Percentiles rank a stretch among this genome's conserved stretches.
These are phyloP conservation scores for Saposhnikovia divaricata DNA, from an alignment of 129 eudicot genomes.

Conservation along the genomic window DNA sequence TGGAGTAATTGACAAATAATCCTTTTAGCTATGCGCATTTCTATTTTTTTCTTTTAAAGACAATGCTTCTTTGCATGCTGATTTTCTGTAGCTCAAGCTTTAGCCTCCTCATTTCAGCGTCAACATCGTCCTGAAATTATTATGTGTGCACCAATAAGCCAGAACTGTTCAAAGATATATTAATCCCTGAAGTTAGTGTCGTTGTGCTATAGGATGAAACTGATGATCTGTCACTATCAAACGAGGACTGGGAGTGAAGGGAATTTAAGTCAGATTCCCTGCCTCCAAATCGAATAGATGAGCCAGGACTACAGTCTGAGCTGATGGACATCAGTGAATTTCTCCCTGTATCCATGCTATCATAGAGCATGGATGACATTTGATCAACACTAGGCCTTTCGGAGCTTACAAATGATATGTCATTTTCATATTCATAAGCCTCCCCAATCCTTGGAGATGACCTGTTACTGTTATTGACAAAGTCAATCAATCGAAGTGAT, in stretches of 20 bases:
- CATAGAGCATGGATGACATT: slow-evolving; percentile 16
- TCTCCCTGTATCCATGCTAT: slow-evolving; percentile 18
- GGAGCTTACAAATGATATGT: slow-evolving; percentile 42
- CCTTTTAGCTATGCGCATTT: background rate
- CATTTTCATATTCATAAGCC: slow-evolving; percentile 32
- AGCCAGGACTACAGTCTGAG: slow-evolving; percentile 38
- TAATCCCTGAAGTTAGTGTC: background rate
- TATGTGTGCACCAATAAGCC: background rate
- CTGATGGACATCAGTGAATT: slow-evolving; percentile 34
- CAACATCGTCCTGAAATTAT: slow-evolving; percentile 27
- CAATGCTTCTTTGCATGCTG: slow-evolving; percentile 44
- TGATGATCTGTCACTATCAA: slow-evolving; percentile 29
- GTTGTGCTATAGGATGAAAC: slow-evolving; percentile 25
- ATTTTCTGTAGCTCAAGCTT: slow-evolving; percentile 46
- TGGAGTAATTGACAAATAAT: slow-evolving; percentile 5
- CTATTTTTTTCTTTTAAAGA: background rate
- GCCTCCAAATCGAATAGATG: slow-evolving; percentile 12
- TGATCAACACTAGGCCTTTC: slow-evolving; percentile 37
- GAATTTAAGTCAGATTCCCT: slow-evolving; percentile 16
- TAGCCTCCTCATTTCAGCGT: slow-evolving; percentile 45
- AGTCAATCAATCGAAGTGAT: background rate
- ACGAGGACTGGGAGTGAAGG: slow-evolving; percentile 17
- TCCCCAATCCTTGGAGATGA: slow-evolving; percentile 37
- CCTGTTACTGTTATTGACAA: slow-evolving; percentile 13
- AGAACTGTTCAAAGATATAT: background rate